phyloP scores from a whole-genome alignment of 2,329 filamentous ascomycete species.

The Tolypocladium tropicale region DNA sequence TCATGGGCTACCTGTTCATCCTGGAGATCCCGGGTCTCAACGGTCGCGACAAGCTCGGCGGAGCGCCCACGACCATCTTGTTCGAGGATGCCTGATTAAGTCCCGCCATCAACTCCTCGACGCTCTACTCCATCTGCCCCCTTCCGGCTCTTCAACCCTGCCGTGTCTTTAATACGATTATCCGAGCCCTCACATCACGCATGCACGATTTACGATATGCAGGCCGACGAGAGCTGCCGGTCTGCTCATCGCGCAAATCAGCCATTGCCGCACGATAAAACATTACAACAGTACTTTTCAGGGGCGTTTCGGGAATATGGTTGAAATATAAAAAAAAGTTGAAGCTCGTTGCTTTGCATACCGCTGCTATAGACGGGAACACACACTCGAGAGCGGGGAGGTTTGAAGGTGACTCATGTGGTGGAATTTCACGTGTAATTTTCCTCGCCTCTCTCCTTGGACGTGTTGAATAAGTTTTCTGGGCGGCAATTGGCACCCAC shows the following conservation, averaged over 20 bases:
- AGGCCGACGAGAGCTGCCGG: background rate
- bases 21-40: slow-evolving; percentile 91
- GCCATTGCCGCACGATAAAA: background rate
- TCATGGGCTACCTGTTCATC: slow-evolving; percentile 88
- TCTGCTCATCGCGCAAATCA: background rate
- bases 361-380: background rate
- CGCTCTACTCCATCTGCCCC: background rate
- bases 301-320: background rate
- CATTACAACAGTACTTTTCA: background rate
- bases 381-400: background rate
- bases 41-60: slow-evolving; percentile 79
- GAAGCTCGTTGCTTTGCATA: background rate
- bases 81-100: slow-evolving; percentile 43
- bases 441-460: background rate
- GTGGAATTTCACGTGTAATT: background rate
- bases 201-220: background rate
- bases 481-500: background rate
- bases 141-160: background rate
- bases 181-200: background rate
- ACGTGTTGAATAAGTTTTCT: background rate
- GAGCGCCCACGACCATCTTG: slow-evolving; percentile 68
- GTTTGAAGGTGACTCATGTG: background rate
- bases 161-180: background rate
- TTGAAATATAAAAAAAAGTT: background rate
- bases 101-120: background rate